These are phyloP conservation scores for Globisporangium camurandrum DNA, from an alignment of 352 stramenopile species.

Conservation along the genomic window DNA sequence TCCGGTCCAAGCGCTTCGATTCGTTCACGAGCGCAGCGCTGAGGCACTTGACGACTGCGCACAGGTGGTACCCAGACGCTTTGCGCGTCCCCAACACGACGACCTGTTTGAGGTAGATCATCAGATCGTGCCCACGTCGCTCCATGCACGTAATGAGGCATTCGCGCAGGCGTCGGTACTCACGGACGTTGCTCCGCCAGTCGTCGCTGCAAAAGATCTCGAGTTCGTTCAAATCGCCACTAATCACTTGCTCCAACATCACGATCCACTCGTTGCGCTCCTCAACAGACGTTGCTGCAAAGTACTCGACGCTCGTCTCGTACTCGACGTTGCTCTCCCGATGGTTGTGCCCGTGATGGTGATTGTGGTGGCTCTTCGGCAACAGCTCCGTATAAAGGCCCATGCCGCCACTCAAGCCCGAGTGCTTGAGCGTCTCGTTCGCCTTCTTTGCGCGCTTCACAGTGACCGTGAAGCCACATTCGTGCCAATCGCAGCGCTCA, in stretches of 20 bases:
- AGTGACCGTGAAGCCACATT: slow-evolving; percentile 61
- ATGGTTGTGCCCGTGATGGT: not conserved
- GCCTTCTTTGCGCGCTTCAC: slow-evolving; percentile 43
- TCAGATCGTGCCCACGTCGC: slow-evolving; percentile 67
- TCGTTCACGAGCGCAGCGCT: slow-evolving; percentile 70
- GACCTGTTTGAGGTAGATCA: slow-evolving; percentile 79
- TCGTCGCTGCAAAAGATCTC: slow-evolving; percentile 87
- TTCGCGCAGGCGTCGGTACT: slow-evolving; percentile 71
- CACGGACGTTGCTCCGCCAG: slow-evolving; percentile 82
- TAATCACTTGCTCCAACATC: slow-evolving; percentile 62
- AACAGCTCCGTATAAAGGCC: slow-evolving; percentile 11
- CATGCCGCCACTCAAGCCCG: slow-evolving; percentile 3
- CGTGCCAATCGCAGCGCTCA: slow-evolving; percentile 61
- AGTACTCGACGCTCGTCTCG: slow-evolving; percentile 59
- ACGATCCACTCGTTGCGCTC: slow-evolving; percentile 70
- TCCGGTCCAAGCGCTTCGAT: slow-evolving; percentile 74
- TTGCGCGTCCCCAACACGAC: slow-evolving; percentile 52
- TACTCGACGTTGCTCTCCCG: slow-evolving; percentile 22
- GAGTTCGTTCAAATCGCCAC: slow-evolving; percentile 71
- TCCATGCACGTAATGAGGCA: slow-evolving; percentile 81
- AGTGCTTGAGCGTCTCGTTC: slow-evolving; percentile 4
- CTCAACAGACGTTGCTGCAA: slow-evolving; percentile 51
- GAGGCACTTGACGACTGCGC: slow-evolving; percentile 67
- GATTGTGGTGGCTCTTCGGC: slow-evolving; percentile 1
- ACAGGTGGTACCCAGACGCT: slow-evolving; percentile 67